phyloP scores from a whole-genome alignment of 1,284 basidiomycete species.

The Tilletia indica region DNA sequence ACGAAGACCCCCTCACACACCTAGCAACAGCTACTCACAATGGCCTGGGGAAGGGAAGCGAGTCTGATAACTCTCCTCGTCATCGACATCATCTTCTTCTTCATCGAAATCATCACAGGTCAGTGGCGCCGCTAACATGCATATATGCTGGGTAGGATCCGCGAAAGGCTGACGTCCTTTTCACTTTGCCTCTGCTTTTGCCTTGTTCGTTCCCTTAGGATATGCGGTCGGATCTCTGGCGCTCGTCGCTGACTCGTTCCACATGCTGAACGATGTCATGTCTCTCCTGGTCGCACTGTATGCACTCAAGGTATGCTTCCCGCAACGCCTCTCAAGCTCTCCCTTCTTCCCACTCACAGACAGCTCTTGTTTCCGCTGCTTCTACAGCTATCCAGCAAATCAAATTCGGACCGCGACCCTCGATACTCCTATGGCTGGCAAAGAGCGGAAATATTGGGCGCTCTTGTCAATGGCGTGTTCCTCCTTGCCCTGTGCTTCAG shows the following conservation, averaged over 20 bases:
- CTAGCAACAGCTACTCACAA: background rate
- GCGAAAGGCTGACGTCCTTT: no score
- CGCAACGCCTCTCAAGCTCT: no score
- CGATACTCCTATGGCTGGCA: conserved; percentile 95
- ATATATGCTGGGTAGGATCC: background rate
- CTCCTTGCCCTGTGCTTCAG: conserved; percentile 92
- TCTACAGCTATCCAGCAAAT: conserved; percentile 19
- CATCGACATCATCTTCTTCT: conserved; percentile 87
- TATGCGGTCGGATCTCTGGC: conserved; percentile 92
- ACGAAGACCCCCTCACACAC: no score
- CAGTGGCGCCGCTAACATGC: background rate
- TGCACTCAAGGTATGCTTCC: conserved; percentile 75
- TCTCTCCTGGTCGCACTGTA: conserved; percentile 92
- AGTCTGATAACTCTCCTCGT: conserved; percentile 68
- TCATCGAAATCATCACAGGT: conserved; percentile 74
- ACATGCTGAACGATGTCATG: conserved; percentile 83
- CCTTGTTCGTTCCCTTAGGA: conserved; percentile 60
- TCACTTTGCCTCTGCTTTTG: background rate
- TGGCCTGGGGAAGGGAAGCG: conserved; percentile 30
- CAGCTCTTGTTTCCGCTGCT: background rate
- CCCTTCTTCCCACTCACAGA: background rate
- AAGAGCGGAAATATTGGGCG: conserved; percentile 85
- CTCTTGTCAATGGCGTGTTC: conserved; percentile 91
- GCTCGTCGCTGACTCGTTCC: conserved; percentile 93
- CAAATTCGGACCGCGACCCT: conserved; percentile 36